A percentile compares a stretch with the other conserved stretches of the same genome.
Evolutionary conservation across 2,329 filamentous ascomycete genomes (phyloP).

Genomic region (Pseudogymnoascus sp.): DNA sequence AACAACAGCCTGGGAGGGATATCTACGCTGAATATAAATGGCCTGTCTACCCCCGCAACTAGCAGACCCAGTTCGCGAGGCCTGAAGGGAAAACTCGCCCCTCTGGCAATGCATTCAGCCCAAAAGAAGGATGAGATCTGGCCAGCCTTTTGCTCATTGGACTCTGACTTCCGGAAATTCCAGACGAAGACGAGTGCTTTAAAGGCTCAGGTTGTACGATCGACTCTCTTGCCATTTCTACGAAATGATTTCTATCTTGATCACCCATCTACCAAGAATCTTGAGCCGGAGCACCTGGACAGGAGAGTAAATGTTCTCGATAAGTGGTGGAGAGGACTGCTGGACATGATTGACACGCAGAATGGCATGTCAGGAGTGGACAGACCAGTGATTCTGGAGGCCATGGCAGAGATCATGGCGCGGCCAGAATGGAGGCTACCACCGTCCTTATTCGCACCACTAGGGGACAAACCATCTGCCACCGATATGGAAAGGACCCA

Average conservation of each 20-base stretch:
- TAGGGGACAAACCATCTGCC: slow-evolving; percentile 35
- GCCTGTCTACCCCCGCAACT: slow-evolving; percentile 23
- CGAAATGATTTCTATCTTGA: slow-evolving; percentile 42
- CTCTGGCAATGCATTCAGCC: slow-evolving; percentile 35
- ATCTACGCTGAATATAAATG: slow-evolving; percentile 40
- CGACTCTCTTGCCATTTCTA: slow-evolving; percentile 57
- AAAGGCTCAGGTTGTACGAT: slow-evolving; percentile 61
- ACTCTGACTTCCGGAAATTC: slow-evolving; percentile 63
- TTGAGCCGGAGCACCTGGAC: slow-evolving; percentile 63
- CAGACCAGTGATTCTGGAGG: slow-evolving; percentile 61
- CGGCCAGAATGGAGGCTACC: slow-evolving; percentile 60
- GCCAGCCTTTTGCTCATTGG: slow-evolving; percentile 59
- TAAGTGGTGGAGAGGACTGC: slow-evolving; percentile 65
- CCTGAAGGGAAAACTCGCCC: slow-evolving; percentile 39
- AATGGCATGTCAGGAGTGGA: slow-evolving; percentile 65
- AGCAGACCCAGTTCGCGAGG: slow-evolving; percentile 28
- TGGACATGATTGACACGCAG: slow-evolving; percentile 61
- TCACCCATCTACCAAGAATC: slow-evolving; percentile 49
- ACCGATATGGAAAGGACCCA: slow-evolving; percentile 18
- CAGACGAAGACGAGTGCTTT: slow-evolving; percentile 59
- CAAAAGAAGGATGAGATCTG: slow-evolving; percentile 60
- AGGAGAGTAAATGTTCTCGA: slow-evolving; percentile 60
- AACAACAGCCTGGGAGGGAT: slow-evolving; percentile 31
- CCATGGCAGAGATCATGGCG: slow-evolving; percentile 61
- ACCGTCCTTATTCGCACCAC: slow-evolving; percentile 48